These are phyloP conservation scores for Tetrahymena borealis DNA, from an alignment of 73 alveolate species.

Conservation along the genomic window DNA sequence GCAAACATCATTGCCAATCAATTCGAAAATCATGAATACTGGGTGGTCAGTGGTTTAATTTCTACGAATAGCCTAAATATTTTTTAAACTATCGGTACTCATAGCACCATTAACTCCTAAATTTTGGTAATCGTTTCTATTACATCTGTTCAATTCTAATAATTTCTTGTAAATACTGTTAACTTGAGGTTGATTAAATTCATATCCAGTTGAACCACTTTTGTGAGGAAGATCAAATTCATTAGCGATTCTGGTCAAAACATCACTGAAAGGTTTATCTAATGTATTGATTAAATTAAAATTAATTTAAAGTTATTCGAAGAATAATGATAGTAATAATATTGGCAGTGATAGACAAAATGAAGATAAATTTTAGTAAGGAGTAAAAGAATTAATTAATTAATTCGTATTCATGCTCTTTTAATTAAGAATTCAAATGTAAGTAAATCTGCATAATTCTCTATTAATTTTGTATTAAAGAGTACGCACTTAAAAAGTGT, in stretches of 20 bases:
- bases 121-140: background rate
- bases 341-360: too few relatives aligned
- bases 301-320: too few relatives aligned
- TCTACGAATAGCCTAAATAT: background rate
- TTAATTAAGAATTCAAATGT: too few relatives aligned
- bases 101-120: slow-evolving; percentile 8
- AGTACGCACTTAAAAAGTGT: too few relatives aligned
- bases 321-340: too few relatives aligned
- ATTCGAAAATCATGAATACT: background rate
- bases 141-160: background rate
- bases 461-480: too few relatives aligned
- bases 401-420: too few relatives aligned
- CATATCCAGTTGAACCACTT: background rate
- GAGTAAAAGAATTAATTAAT: too few relatives aligned
- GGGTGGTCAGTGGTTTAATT: background rate
- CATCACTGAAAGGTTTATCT: background rate
- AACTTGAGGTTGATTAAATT: background rate
- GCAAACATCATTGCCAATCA: slow-evolving; percentile 16
- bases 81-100: background rate
- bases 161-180: background rate
- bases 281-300: background rate
- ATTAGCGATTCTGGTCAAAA: background rate
- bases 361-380: too few relatives aligned
- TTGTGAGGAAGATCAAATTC: slow-evolving; percentile 15
- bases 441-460: too few relatives aligned